phyloP scores from a whole-genome alignment of 2,329 filamentous ascomycete genomes.

The Fusarium sp. region DNA sequence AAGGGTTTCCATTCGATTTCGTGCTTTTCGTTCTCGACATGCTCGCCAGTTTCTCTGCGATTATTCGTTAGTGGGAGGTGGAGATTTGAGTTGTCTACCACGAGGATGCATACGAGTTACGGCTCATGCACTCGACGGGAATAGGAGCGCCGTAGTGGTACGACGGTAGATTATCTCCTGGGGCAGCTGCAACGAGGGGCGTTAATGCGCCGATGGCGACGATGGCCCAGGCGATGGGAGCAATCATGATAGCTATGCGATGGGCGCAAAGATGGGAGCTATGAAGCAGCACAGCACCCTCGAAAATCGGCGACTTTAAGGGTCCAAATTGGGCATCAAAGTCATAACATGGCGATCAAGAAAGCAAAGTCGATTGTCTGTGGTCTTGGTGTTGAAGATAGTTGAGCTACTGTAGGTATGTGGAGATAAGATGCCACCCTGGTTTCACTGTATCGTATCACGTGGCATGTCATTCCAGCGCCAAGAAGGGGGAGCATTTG shows the following conservation, averaged over 20 bases:
- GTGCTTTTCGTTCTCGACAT: conserved; percentile 83
- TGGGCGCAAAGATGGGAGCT: neutral
- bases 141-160: conserved; percentile 77
- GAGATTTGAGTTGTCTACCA: neutral
- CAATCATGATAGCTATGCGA: conserved; percentile 31
- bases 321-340: conserved; percentile 19
- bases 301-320: conserved; percentile 18
- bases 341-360: conserved; percentile 40
- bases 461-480: conserved; percentile 32
- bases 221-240: conserved; percentile 30
- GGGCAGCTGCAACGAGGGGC: conserved; percentile 48
- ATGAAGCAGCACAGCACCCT: conserved; percentile 13
- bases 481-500: conserved; percentile 7
- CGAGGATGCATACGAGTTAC: conserved; percentile 72
- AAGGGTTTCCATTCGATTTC: conserved; percentile 95
- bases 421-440: conserved; percentile 49
- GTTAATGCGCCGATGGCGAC: conserved; percentile 46
- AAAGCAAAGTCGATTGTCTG: neutral
- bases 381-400: conserved; percentile 4
- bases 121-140: conserved; percentile 79
- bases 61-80: neutral
- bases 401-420: conserved; percentile 16
- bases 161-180: conserved; percentile 65
- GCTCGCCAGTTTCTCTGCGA: conserved; percentile 85
- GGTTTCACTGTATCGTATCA: conserved; percentile 38